Percentiles rank a stretch among this genome's conserved stretches.
Evolutionary conservation across 1,284 basidiomycete species (phyloP).

Genomic region (Xerocomus amazonicus): DNA sequence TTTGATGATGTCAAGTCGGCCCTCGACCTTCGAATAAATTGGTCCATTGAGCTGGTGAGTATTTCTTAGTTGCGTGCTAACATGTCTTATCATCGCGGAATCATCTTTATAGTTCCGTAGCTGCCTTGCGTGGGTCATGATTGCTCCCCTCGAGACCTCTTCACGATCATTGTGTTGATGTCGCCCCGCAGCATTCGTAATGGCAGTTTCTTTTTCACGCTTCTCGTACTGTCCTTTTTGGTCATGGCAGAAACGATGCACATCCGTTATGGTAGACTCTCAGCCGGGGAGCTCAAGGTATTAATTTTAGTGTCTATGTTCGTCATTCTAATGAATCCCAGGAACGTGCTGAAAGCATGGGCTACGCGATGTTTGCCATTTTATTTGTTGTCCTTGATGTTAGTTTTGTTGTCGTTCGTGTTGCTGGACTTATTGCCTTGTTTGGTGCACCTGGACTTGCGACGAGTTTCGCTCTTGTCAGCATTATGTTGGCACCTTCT

Average conservation of each 20-base stretch:
- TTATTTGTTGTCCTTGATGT: conserved; percentile 22
- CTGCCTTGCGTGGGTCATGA: conserved; percentile 20
- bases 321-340: not conserved
- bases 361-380: conserved; percentile 16
- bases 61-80: not conserved
- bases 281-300: conserved; percentile 26
- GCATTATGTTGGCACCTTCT: conserved; percentile 3
- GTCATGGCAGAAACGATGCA: conserved; percentile 22
- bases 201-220: conserved; percentile 8
- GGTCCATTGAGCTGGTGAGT: conserved; percentile 27
- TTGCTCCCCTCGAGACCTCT: not conserved
- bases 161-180: conserved; percentile 1
- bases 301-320: not conserved
- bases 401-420: conserved; percentile 20
- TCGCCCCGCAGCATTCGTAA: conserved; percentile 15
- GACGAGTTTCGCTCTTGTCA: conserved; percentile 19
- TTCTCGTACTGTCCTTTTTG: conserved; percentile 16
- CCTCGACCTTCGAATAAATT: conserved; percentile 16
- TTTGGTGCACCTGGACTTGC: conserved; percentile 16
- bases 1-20: conserved; percentile 22
- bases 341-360: conserved; percentile 16
- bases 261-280: conserved; percentile 20
- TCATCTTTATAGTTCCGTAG: conserved; percentile 22
- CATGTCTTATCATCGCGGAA: not conserved
- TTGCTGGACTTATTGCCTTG: conserved; percentile 11